phyloP scores from a whole-genome alignment of 129 eudicot genomes.

The Tagetes patula region DNA sequence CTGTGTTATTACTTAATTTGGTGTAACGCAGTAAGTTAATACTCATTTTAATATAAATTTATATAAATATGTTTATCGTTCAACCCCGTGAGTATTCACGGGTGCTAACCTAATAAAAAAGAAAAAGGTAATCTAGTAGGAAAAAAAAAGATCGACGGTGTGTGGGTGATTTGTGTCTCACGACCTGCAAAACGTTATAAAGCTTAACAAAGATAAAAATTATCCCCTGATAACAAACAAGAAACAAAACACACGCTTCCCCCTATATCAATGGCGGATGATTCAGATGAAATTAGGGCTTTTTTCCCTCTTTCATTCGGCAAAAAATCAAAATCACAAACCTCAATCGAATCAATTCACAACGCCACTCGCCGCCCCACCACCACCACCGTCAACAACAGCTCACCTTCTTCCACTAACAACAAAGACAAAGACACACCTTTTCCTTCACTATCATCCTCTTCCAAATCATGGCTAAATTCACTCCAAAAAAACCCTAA shows the following conservation, averaged over 20 bases:
- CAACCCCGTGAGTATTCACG: too few relatives aligned
- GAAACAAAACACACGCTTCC: neutral
- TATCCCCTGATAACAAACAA: neutral
- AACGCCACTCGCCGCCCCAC: slow-evolving; percentile 78
- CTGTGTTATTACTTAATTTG: too few relatives aligned
- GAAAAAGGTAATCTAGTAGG: too few relatives aligned
- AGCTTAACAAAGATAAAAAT: too few relatives aligned
- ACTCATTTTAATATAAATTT: too few relatives aligned
- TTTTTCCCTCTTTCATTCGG: slow-evolving; percentile 78
- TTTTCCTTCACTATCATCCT: slow-evolving; percentile 56
- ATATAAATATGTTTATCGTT: too few relatives aligned
- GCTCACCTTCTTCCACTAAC: slow-evolving; percentile 20
- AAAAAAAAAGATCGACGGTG: too few relatives aligned
- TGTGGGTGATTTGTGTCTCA: too few relatives aligned
- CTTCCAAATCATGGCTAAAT: slow-evolving; percentile 67
- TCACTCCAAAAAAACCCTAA: slow-evolving; percentile 52
- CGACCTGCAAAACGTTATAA: too few relatives aligned
- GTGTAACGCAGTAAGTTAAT: too few relatives aligned
- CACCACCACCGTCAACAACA: slow-evolving; percentile 24
- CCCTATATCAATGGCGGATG: slow-evolving; percentile 54
- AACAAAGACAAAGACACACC: slow-evolving; percentile 16
- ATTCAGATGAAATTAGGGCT: slow-evolving; percentile 68
- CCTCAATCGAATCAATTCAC: slow-evolving; percentile 70
- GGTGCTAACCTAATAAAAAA: too few relatives aligned
- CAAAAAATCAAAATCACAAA: slow-evolving; percentile 71